phyloP scores from a whole-genome alignment of 176 grass and related monocot genomes.

The Oryza meyeriana region DNA sequence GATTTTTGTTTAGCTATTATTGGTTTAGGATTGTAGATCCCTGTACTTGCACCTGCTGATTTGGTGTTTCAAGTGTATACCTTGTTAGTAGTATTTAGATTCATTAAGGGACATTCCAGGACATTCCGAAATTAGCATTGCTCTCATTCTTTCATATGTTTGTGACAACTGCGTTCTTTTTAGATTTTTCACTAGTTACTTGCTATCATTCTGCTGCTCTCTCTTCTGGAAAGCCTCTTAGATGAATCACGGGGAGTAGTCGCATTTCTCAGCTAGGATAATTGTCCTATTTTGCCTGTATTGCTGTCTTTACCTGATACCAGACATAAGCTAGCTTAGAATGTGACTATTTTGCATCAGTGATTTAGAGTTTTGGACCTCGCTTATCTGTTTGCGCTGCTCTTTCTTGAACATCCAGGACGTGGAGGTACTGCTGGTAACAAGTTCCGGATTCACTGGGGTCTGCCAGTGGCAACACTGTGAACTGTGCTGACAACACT shows the following conservation, averaged over 20 bases:
- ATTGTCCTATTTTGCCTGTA: background rate
- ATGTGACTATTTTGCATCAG: background rate
- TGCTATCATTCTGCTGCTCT: background rate
- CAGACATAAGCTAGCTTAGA: background rate
- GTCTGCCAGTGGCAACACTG: conserved; percentile 80
- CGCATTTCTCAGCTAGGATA: background rate
- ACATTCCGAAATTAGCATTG: background rate
- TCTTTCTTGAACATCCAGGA: conserved; percentile 36
- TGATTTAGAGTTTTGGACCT: background rate
- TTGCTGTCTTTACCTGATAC: background rate
- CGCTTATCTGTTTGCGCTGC: background rate
- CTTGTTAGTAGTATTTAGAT: background rate
- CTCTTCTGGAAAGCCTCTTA: background rate
- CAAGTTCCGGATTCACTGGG: conserved; percentile 95
- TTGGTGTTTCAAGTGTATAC: background rate
- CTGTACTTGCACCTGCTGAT: background rate
- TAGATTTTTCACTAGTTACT: background rate
- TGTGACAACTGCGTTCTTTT: background rate
- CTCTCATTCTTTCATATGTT: background rate
- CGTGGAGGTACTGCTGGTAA: conserved; percentile 83
- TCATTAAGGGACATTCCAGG: too few species aligned
- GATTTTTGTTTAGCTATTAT: background rate
- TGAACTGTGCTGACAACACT: conserved; percentile 86
- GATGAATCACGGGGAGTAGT: background rate
- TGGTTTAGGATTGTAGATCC: background rate